Conservation (phyloP, 306 rosid species). For the Herpetospermum pedunculosum region DNA sequence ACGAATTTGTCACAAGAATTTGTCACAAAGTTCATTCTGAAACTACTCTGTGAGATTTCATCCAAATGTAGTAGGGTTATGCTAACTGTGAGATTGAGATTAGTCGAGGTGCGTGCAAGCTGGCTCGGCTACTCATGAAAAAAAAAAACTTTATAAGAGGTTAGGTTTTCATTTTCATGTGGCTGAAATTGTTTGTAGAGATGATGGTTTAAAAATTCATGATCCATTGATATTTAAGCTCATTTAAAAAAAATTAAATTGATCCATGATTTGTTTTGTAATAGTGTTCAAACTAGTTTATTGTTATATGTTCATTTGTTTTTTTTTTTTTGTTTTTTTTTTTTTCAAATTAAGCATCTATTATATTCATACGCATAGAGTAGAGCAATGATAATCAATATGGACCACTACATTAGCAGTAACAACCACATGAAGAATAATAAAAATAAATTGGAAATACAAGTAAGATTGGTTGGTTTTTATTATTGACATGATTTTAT, state of each 20-base stretch:
- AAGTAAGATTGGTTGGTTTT: constrained; percentile 2
- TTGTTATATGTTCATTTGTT: not conserved
- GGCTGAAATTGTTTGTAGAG: not conserved
- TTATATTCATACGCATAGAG: not conserved
- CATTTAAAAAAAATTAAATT: not conserved
- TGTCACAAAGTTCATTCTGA: not conserved
- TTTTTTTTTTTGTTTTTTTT: too few relatives aligned
- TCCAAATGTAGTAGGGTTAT: too few relatives aligned
- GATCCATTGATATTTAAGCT: not conserved
- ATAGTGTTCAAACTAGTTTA: not conserved
- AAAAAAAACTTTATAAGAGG: not conserved
- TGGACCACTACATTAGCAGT: not conserved
- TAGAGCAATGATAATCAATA: not conserved
- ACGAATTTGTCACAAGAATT: not conserved
- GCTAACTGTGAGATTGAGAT: too few relatives aligned
- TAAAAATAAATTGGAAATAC: not conserved
- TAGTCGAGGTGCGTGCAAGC: too few relatives aligned
- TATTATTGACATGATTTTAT: not conserved
- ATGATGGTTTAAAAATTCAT: not conserved
- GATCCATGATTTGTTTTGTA: not conserved
- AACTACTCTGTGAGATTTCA: too few relatives aligned
- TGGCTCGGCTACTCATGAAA: too few relatives aligned
- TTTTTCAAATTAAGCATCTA: too few relatives aligned
- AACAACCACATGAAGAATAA: not conserved
- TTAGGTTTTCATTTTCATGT: not conserved